Percentiles rank a stretch among this genome's conserved stretches.
These are phyloP conservation scores for Pleurotus salmoneostramineus DNA, from an alignment of 768 basidiomycete genomes.

Conservation along the genomic window DNA sequence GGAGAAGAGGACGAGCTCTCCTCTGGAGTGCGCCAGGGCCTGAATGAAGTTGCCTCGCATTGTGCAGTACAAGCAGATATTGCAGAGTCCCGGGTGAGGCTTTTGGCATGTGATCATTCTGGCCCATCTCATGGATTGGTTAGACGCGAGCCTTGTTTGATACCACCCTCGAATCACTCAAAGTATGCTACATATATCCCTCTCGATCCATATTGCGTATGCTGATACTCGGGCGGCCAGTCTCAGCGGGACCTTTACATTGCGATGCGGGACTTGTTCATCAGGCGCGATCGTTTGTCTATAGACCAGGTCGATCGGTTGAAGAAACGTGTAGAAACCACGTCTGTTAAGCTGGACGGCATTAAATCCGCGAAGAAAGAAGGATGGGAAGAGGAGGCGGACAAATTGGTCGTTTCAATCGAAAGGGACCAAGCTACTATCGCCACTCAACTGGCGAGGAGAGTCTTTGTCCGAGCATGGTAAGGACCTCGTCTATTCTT, in stretches of 20 bases:
- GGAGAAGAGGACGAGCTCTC: slow-evolving; percentile 80
- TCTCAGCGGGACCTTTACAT: slow-evolving; percentile 82
- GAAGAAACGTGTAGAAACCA: slow-evolving; percentile 79
- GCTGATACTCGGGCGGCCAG: slow-evolving; percentile 29
- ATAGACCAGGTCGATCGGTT: slow-evolving; percentile 85
- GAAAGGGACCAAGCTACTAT: slow-evolving; percentile 88
- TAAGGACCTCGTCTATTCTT: slow-evolving; percentile 27
- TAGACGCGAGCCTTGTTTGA: slow-evolving; percentile 63
- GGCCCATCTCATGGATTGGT: background rate
- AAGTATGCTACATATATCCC: slow-evolving; percentile 37
- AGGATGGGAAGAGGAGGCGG: slow-evolving; percentile 84
- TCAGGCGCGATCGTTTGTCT: slow-evolving; percentile 85
- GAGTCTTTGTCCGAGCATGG: slow-evolving; percentile 88
- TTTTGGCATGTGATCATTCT: background rate
- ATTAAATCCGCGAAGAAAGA: slow-evolving; percentile 70
- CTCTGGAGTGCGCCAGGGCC: slow-evolving; percentile 69
- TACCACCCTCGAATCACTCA: slow-evolving; percentile 72
- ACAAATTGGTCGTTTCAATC: slow-evolving; percentile 63
- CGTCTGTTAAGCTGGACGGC: slow-evolving; percentile 71
- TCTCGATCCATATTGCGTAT: background rate
- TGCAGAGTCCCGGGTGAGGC: slow-evolving; percentile 66
- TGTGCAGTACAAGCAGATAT: slow-evolving; percentile 70
- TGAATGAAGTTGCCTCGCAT: slow-evolving; percentile 64
- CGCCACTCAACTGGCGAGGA: slow-evolving; percentile 63
- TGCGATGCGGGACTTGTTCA: slow-evolving; percentile 81